These are phyloP conservation scores for Diaporthe capsici DNA, from an alignment of 2,329 filamentous ascomycete species.

Conservation along the genomic window DNA sequence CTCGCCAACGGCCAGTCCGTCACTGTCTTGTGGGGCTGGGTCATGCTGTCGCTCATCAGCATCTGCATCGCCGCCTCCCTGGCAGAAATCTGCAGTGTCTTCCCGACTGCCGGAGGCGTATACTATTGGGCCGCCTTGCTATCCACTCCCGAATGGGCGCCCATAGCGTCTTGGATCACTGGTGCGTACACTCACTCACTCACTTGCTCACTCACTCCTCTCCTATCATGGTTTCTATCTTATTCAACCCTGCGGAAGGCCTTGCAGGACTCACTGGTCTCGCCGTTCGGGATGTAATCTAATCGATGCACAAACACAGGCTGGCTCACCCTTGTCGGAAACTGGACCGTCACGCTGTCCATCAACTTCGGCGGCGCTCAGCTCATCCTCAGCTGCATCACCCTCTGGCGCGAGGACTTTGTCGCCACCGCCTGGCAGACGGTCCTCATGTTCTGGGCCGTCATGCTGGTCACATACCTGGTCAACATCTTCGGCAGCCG, in stretches of 20 bases:
- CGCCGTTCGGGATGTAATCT: not conserved
- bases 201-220: no score
- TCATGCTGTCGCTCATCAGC: slow-evolving; percentile 74
- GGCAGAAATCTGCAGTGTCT: slow-evolving; percentile 79
- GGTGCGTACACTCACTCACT: not conserved
- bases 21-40: slow-evolving; percentile 79
- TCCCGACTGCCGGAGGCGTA: slow-evolving; percentile 77
- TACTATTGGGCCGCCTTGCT: slow-evolving; percentile 82
- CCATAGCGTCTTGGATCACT: slow-evolving; percentile 77
- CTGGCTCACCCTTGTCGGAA: slow-evolving; percentile 80
- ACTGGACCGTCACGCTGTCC: slow-evolving; percentile 75
- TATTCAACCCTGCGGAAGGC: not conserved
- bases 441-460: slow-evolving; percentile 79
- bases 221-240: not conserved
- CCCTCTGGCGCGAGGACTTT: slow-evolving; percentile 79
- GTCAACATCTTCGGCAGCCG: slow-evolving; percentile 76
- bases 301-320: slow-evolving; percentile 52
- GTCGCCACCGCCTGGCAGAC: slow-evolving; percentile 78
- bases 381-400: slow-evolving; percentile 75
- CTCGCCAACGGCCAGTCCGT: slow-evolving; percentile 78
- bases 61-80: slow-evolving; percentile 75
- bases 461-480: slow-evolving; percentile 74
- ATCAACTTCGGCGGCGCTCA: slow-evolving; percentile 81
- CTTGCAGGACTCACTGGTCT: not conserved
- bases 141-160: slow-evolving; percentile 74